Evolutionary conservation across 192 early-diverging fungal genomes (phyloP), one percentile per base, ranked within the genome.

Genomic region (Linnemannia hyalina): DNA sequence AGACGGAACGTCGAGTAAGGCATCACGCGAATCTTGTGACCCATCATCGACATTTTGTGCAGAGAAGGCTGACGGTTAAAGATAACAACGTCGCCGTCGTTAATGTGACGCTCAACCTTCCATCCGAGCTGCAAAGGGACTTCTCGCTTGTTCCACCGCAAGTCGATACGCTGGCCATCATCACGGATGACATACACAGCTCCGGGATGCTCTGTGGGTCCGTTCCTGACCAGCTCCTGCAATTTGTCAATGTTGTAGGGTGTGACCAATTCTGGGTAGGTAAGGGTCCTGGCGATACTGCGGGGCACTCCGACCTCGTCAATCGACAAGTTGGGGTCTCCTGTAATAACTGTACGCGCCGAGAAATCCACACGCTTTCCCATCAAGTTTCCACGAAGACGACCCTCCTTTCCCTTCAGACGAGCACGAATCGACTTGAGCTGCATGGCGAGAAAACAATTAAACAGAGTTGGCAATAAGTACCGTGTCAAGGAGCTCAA

Each of bases 1-100:
- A 99, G 90, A 29, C 98, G 94, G 93, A 99, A 99, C 13, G 98
- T 99, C 36, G 97, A 99, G 89, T 98, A 99, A 6, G 98, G 98
- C 98, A 99, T 99, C 52, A 99, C 97, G 79, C 96, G 95, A 73
- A 98, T 96, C 47, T 92, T 90, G 88, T 99, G 98, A 11, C 97
- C 98, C 98, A 99, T 99, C 98, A 99, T 99, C 82, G 97, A 98
- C 98, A 99, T 99, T 88, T 99, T 99, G 91, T 99, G 98, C 73
- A 99, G 90, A 55, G 96, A 97, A 10, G 98, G 98, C 91, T 99
- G 98, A 70, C 98, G 97, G 89, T 99, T 99, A 92, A 99, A 99
- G 82, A 99, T 98, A 76, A 99, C 95, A 44, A 98, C 93, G 85
- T 99, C 98, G 70, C 95, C 96, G 82, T 98, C 96, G 81, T 97